These are phyloP conservation scores for Porpolomopsis calyptriformis DNA, from an alignment of 768 basidiomycete genomes.

Conservation along the genomic window DNA sequence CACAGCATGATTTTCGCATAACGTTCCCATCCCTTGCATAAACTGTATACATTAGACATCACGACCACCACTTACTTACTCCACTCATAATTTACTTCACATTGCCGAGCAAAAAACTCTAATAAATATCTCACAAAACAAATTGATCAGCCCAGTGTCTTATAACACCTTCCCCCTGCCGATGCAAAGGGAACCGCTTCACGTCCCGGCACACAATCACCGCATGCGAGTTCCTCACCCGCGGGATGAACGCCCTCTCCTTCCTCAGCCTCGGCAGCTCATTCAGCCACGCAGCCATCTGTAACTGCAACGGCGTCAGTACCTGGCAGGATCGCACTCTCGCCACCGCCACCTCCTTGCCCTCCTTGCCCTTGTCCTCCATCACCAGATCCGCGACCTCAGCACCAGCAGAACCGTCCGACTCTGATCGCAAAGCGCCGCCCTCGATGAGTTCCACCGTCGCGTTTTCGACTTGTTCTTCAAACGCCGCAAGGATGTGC, in stretches of 20 bases:
- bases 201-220: slow-evolving; percentile 62
- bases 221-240: slow-evolving; percentile 56
- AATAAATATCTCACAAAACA: slow-evolving; percentile 17
- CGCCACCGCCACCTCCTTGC: too few relatives aligned
- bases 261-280: slow-evolving; percentile 59
- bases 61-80: not conserved
- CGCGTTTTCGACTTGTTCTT: slow-evolving; percentile 48
- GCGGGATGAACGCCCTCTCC: slow-evolving; percentile 52
- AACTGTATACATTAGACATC: too few relatives aligned
- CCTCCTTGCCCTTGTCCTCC: not conserved
- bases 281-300: slow-evolving; percentile 52
- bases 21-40: not conserved
- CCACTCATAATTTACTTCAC: too few relatives aligned
- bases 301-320: slow-evolving; percentile 46
- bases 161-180: slow-evolving; percentile 52
- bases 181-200: slow-evolving; percentile 46
- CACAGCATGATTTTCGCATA: slow-evolving; percentile 37
- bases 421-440: too few relatives aligned
- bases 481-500: slow-evolving; percentile 46
- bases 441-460: slow-evolving; percentile 52
- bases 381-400: not conserved
- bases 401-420: too few relatives aligned
- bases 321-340: slow-evolving; percentile 34
- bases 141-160: slow-evolving; percentile 65
- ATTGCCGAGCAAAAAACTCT: too few relatives aligned